phyloP scores from a whole-genome alignment of 805 yeast genomes.

The Yarrowia sp. region DNA sequence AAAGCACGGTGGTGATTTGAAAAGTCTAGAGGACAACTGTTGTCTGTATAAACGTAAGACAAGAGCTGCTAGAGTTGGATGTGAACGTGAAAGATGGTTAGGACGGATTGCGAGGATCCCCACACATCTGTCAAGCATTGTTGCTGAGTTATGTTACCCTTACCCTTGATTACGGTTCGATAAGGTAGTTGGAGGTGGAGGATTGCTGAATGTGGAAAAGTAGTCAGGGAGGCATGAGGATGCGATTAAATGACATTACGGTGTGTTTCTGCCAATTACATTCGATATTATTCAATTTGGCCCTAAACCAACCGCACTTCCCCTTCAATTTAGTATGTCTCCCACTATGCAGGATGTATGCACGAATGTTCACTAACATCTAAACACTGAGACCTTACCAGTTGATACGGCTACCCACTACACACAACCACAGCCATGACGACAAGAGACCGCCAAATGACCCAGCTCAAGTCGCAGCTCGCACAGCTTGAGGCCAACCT shows the following conservation, averaged over 20 bases:
- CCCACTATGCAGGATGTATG: background rate
- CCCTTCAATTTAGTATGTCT: background rate
- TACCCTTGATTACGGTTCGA: slow-evolving; percentile 16
- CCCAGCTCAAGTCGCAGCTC: slow-evolving; percentile 51
- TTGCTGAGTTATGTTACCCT: slow-evolving; percentile 15
- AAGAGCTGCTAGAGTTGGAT: background rate
- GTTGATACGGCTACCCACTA: too few relatives aligned
- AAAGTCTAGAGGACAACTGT: background rate
- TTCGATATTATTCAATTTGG: background rate
- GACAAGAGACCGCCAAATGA: slow-evolving; percentile 42
- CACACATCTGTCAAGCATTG: slow-evolving; percentile 19
- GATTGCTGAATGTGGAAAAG: too few relatives aligned
- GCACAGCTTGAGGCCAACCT: slow-evolving; percentile 56
- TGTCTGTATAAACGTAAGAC: background rate
- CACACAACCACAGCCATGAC: slow-evolving; percentile 33
- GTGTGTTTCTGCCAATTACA: too few relatives aligned
- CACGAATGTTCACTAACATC: background rate
- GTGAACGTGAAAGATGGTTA: background rate
- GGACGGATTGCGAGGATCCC: background rate
- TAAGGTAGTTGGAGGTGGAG: background rate
- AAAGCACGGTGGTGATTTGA: background rate
- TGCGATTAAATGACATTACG: too few relatives aligned
- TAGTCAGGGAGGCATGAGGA: too few relatives aligned
- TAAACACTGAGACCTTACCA: background rate
- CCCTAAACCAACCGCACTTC: background rate